phyloP scores from a whole-genome alignment of 164 flowering plant genomes.

The Akebia trifoliata region DNA sequence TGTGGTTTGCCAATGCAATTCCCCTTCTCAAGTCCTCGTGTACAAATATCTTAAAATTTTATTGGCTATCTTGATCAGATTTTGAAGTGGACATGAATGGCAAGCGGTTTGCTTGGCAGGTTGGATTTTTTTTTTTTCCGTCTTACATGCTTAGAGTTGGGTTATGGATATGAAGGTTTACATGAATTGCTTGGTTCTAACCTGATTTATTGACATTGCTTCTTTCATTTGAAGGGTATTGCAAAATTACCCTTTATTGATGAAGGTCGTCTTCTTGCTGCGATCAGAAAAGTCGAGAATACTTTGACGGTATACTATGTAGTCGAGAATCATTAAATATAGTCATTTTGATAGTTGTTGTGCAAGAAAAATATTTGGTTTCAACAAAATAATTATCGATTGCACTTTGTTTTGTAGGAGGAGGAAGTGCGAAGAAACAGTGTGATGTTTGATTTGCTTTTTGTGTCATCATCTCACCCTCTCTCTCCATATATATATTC shows the following conservation, averaged over 20 bases:
- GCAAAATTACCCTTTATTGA: conserved; percentile 98
- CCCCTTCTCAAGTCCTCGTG: neutral
- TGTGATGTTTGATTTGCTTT: conserved; percentile 82
- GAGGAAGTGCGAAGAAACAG: conserved; percentile 90
- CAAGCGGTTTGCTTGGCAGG: conserved; percentile 96
- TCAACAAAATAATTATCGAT: neutral
- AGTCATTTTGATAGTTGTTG: neutral
- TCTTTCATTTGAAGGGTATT: conserved; percentile 54
- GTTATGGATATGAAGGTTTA: neutral
- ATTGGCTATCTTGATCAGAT: conserved; percentile 40
- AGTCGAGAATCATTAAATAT: neutral
- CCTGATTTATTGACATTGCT: conserved; percentile 2
- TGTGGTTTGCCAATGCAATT: neutral
- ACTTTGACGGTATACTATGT: conserved; percentile 63
- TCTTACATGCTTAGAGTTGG: neutral
- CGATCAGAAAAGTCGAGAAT: conserved; percentile 67
- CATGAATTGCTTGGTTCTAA: neutral
- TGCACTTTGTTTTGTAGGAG: conserved; percentile 40
- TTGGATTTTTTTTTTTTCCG: conserved; percentile 17
- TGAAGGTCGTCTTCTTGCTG: conserved; percentile 80
- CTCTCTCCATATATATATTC: conserved; percentile 79
- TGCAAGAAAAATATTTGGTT: neutral
- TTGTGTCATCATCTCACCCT: conserved; percentile 67
- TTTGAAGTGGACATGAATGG: conserved; percentile 99
- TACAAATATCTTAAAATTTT: neutral